phyloP scores from a whole-genome alignment of 2,329 filamentous ascomycete genomes.

The Aspergillus fijiensis region DNA sequence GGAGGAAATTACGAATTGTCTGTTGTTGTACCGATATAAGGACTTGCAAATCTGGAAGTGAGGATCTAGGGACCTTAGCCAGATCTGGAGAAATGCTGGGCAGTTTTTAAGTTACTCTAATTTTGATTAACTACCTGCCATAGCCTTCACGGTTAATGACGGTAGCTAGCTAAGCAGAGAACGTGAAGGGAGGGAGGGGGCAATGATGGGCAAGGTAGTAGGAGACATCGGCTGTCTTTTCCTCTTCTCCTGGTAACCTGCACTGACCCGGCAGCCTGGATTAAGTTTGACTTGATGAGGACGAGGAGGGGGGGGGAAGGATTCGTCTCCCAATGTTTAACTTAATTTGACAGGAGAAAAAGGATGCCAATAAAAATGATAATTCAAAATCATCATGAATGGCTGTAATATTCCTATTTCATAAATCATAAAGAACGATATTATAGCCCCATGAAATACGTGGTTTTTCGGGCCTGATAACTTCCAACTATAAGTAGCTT shows the following conservation, averaged over 20 bases:
- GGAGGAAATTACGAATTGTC: constrained; percentile 1
- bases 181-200: not conserved
- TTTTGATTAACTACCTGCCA: not conserved
- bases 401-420: no score
- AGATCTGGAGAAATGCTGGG: not conserved
- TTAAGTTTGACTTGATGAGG: constrained; percentile 39
- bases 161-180: not conserved
- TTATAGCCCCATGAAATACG: no score
- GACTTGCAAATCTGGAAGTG: not conserved
- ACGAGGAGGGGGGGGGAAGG: constrained; percentile 22
- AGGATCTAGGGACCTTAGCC: not conserved
- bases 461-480: no score
- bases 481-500: no score
- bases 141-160: not conserved
- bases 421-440: no score
- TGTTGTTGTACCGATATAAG: constrained; percentile 1
- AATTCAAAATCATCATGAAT: not conserved
- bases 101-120: not conserved
- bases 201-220: no score
- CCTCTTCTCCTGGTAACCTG: constrained; percentile 3
- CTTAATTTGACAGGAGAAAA: not conserved
- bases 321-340: not conserved
- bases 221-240: constrained; percentile 2
- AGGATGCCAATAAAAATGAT: not conserved
- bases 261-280: constrained; percentile 34